These are phyloP conservation scores for Starmerella scarabaei DNA, from an alignment of 805 yeast genomes.

Conservation along the genomic window DNA sequence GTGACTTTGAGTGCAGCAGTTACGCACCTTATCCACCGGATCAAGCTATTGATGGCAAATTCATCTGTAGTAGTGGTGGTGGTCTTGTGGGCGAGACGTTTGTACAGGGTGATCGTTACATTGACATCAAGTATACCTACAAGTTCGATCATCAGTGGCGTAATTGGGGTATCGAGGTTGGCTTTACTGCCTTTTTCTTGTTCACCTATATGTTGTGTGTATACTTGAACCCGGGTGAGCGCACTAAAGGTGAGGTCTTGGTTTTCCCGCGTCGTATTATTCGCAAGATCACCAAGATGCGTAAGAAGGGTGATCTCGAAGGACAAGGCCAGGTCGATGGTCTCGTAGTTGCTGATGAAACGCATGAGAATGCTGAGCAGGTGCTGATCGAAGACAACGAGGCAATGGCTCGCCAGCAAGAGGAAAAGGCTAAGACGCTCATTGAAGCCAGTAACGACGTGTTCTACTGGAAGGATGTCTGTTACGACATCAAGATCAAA, in stretches of 20 bases:
- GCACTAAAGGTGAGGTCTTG: slow-evolving; percentile 26
- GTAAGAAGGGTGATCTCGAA: slow-evolving; percentile 4
- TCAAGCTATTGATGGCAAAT: slow-evolving; percentile 38
- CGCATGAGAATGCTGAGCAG: slow-evolving; percentile 17
- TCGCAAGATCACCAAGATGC: slow-evolving; percentile 8
- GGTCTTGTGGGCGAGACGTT: slow-evolving; percentile 39
- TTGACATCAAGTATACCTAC: slow-evolving; percentile 39
- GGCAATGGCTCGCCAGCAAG: slow-evolving; percentile 19
- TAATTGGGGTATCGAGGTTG: slow-evolving; percentile 56
- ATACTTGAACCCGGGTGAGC: slow-evolving; percentile 24
- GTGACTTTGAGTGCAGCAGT: slow-evolving; percentile 40
- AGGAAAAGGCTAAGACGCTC: slow-evolving; percentile 16
- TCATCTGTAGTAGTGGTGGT: slow-evolving; percentile 53
- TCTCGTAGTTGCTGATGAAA: slow-evolving; percentile 24
- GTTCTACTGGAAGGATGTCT: slow-evolving; percentile 51
- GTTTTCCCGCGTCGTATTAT: slow-evolving; percentile 20
- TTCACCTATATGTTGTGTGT: slow-evolving; percentile 27
- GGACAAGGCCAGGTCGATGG: not conserved
- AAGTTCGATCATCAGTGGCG: slow-evolving; percentile 58
- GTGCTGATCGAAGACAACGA: slow-evolving; percentile 21
- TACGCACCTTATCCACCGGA: slow-evolving; percentile 36
- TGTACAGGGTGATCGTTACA: slow-evolving; percentile 50
- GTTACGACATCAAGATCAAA: slow-evolving; percentile 40
- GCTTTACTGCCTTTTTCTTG: slow-evolving; percentile 34
- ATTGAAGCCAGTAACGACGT: slow-evolving; percentile 34